Percentiles rank a stretch among this genome's conserved stretches.
Evolutionary conservation across 208 protist species (phyloP).

Genomic region (Leptomonas seymouri): DNA sequence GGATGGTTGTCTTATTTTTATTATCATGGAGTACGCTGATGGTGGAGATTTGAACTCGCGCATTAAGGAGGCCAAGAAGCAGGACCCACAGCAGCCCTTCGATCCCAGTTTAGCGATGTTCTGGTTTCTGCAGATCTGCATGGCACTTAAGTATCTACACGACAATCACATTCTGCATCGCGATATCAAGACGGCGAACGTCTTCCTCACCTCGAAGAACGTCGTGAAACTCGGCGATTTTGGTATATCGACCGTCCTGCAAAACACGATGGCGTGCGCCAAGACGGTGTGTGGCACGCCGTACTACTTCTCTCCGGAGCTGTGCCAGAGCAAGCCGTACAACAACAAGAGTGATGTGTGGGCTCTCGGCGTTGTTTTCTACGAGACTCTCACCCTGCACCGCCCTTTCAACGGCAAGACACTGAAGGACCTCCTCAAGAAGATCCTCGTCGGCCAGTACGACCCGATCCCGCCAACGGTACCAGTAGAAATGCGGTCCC

Average conservation of each 20-base stretch:
- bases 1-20: conserved; percentile 88
- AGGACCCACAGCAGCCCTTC: conserved; percentile 68
- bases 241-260: conserved; percentile 93
- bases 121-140: conserved; percentile 92
- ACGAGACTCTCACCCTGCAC: conserved; percentile 90
- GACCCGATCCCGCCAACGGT: conserved; percentile 83
- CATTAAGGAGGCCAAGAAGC: conserved; percentile 90
- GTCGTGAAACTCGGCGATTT: conserved; percentile 92
- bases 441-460: conserved; percentile 88
- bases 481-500: conserved; percentile 75
- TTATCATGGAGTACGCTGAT: conserved; percentile 94
- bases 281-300: conserved; percentile 96
- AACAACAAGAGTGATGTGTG: conserved; percentile 95
- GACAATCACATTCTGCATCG: conserved; percentile 93
- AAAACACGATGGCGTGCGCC: conserved; percentile 91
- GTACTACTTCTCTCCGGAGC: conserved; percentile 96
- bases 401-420: conserved; percentile 89
- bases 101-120: conserved; percentile 89
- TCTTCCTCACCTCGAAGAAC: conserved; percentile 89
- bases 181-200: conserved; percentile 92
- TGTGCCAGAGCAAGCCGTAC: conserved; percentile 95
- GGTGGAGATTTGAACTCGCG: conserved; percentile 87
- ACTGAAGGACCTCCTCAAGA: conserved; percentile 91
- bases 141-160: conserved; percentile 93
- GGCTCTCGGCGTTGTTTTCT: conserved; percentile 92